Percentiles rank a stretch among this genome's conserved stretches.
Evolutionary conservation across 169 alveolate genomes (phyloP).

Genomic region (Fabrea salina): DNA sequence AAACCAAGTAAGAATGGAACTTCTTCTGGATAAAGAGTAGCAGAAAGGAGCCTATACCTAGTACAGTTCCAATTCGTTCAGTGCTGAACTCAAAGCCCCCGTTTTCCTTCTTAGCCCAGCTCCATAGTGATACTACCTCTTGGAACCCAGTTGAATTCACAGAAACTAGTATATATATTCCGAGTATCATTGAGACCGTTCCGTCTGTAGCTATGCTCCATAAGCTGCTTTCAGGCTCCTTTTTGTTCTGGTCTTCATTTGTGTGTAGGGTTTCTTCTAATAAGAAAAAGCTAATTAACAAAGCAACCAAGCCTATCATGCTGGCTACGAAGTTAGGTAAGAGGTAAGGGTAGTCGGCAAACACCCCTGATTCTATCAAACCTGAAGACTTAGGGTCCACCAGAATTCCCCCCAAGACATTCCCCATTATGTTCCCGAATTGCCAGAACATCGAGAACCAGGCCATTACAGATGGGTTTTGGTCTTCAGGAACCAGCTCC

Average conservation of each 20-base stretch:
- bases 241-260: not conserved
- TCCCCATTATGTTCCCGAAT: not conserved
- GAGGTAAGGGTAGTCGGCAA: not conserved
- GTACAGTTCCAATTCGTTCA: not conserved
- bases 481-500: not conserved
- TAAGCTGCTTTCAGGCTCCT: not conserved
- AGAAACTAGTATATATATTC: not conserved
- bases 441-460: not conserved
- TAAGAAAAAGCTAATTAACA: not conserved
- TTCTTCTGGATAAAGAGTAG: not conserved
- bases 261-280: not conserved
- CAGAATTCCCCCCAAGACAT: slow-evolving; percentile 20
- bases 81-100: slow-evolving; percentile 18
- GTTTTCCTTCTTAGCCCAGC: not conserved
- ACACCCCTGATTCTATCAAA: not conserved
- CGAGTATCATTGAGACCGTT: not conserved
- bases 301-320: not conserved
- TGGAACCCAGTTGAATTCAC: not conserved
- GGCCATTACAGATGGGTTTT: slow-evolving; percentile 3
- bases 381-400: not conserved
- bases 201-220: not conserved
- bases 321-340: not conserved
- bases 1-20: not conserved
- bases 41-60: not conserved
- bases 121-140: not conserved